Conservation (phyloP, 768 basidiomycete species). For the Leccinum pellstonianum region DNA sequence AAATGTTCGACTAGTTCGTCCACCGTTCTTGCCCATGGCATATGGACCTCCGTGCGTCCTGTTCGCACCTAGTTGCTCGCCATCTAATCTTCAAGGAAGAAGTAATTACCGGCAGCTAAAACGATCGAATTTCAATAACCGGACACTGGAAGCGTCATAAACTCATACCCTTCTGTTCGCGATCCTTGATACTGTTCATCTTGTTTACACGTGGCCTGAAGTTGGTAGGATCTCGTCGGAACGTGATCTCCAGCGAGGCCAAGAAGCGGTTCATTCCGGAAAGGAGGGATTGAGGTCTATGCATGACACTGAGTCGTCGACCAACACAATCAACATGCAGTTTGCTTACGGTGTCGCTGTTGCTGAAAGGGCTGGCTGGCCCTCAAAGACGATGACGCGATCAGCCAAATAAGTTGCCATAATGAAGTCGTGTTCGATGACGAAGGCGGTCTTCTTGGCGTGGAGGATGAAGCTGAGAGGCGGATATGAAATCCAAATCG, state of each 20-base stretch:
- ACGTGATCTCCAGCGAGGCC: constrained; percentile 93
- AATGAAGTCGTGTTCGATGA: constrained; percentile 99
- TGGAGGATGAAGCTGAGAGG: constrained; percentile 81
- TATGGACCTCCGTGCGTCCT: not conserved
- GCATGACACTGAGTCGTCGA: constrained; percentile 3
- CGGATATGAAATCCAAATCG: constrained; percentile 2
- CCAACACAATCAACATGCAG: not conserved
- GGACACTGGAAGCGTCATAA: not conserved
- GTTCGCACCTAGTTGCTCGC: not conserved
- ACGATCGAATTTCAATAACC: constrained; percentile 9
- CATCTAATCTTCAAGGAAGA: constrained; percentile 83
- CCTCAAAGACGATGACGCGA: constrained; percentile 91
- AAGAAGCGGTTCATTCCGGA: constrained; percentile 99
- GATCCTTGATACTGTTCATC: constrained; percentile 78
- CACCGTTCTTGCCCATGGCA: not conserved
- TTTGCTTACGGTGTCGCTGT: constrained; percentile 83
- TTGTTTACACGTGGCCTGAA: constrained; percentile 90
- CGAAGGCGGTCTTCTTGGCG: constrained; percentile 95
- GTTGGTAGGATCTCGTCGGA: constrained; percentile 96
- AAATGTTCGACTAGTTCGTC: constrained; percentile 13
- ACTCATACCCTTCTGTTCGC: constrained; percentile 77
- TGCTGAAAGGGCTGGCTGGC: constrained; percentile 80
- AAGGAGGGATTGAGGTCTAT: constrained; percentile 87
- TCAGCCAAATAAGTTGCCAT: constrained; percentile 99
- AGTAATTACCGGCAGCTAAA: constrained; percentile 79